Base-by-base conservation (phyloP, 2,329 filamentous ascomycete genomes). In the Aspergillus quadrilineatus region DNA sequence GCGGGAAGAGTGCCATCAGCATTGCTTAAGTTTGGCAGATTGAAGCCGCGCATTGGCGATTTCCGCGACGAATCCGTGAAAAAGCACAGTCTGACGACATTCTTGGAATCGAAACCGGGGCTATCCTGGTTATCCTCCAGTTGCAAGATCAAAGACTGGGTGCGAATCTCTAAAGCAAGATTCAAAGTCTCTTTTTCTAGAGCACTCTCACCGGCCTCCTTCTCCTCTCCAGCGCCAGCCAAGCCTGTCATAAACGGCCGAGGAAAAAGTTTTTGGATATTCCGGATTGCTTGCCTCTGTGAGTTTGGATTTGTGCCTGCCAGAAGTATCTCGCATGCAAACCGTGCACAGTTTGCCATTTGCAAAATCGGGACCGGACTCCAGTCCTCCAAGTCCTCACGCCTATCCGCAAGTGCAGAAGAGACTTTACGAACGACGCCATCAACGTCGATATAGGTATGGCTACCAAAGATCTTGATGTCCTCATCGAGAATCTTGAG, bases 121-220 rank as follows among this genome's bases (percentile, higher is more conserved):
- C 69, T 62, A 29, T 69, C 55, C 30, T 70, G 60, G 6, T 69
- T 67, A 8, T 65, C 67, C 41, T 73, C 66, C 4, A 82, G 64
- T 5, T 72, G 66, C n/a, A 73, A 59, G 41, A 85, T 79, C n/a
- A 79, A 71, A 9, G 77, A 71, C 59, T 86, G 83, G 2, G 82
- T 85, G 2, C 82, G 77, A 22, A 86, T 73, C 6, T 82, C 79
- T 6, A 85, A 66, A 1, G 75, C 80, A 22, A 85, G 60, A 3
- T 76, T 65, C 54, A 83, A 79, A 0, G 79, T 82, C 15, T 43
- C 75, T 61, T 50, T 75, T 48, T 10, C 58, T 6, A 82, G 60
- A 1, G 56, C 60, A 60, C 78, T 82, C 5, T 73, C 67, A 5
- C 77, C 79, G 36, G 59, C 15, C 9, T 49, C 50, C 17, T 50